Evolutionary conservation across 495 filamentous ascomycete genomes (phyloP), one percentile per base, ranked within the genome.

Genomic region (Hypomontagnella submonticulosa): DNA sequence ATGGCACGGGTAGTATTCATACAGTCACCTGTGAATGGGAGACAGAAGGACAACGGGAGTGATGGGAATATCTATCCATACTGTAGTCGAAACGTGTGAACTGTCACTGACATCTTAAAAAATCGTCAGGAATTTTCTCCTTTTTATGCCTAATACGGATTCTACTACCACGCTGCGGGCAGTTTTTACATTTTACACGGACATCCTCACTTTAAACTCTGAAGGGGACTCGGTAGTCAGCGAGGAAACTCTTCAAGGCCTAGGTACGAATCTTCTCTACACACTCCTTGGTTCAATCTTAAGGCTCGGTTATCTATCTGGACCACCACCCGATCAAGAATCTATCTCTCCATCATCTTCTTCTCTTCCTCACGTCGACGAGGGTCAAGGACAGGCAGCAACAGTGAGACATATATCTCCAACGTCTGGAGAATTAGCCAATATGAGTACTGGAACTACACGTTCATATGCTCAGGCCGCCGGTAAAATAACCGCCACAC

Each of bases 161-260:
- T 63, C 79, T 42, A 83, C 83, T 19, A 85, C 91, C 36, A 86
- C 88, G 63, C 80, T 99, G n/a, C 87, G 86, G 71, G 89, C 92
- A 49, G 90, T 97, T 37, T 81, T 97, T 57, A 92, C 92, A 53
- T 98, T 97, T 78, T 99, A 96, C 77, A 88, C 90, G 34, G 90
- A 92, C 18, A 90, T 95, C 66, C 88, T 96, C 71, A 93, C 89
- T 76, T 82, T 99, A 72, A 97, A 93, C 75, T 80, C 91, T 55
- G 95, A 99, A 83, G 95, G 95, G 72, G 95, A 99, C 83, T 93
- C 95, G 65, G 83, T 90, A 66, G 88, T 99, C 63, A 90, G 88
- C 79, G 92, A 95, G 79, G 91, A 95, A 74, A 87, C 87, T 66
- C 83, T 95, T 67, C 86, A 96, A 82, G 90, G 93, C 79, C 83